Percentiles rank a stretch among this genome's conserved stretches.
These are phyloP conservation scores for Cardamine occulta DNA, from an alignment of 345 rosid genomes.

Conservation along the genomic window DNA sequence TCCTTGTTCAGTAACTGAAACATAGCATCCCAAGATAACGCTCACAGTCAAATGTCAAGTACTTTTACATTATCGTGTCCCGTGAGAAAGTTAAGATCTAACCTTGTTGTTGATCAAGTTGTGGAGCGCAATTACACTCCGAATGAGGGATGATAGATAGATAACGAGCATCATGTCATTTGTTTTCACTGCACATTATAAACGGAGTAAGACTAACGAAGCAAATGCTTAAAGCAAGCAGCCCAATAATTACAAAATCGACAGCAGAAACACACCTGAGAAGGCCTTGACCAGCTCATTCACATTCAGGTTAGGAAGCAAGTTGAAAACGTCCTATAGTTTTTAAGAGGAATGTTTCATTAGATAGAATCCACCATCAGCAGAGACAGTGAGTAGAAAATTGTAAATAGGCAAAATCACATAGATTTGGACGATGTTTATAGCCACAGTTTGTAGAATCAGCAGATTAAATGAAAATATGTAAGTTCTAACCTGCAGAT, in stretches of 20 bases:
- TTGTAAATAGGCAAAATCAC: background rate
- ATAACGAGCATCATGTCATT: constrained; percentile 92
- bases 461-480: background rate
- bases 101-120: constrained; percentile 98
- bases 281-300: constrained; percentile 73
- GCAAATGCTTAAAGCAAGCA: background rate
- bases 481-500: constrained; percentile 63
- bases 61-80: constrained; percentile 1
- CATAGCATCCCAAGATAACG: constrained; percentile 11
- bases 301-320: constrained; percentile 83
- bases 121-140: constrained; percentile 90
- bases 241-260: background rate
- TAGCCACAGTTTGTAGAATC: background rate
- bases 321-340: constrained; percentile 84
- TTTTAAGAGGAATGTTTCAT: constrained; percentile 17
- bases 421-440: background rate
- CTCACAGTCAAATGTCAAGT: constrained; percentile 10
- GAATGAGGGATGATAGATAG: constrained; percentile 76
- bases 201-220: constrained; percentile 24
- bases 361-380: background rate
- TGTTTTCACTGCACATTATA: constrained; percentile 68
- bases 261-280: constrained; percentile 60
- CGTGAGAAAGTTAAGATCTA: constrained; percentile 13
- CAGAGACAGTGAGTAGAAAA: background rate
- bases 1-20: constrained; percentile 87